Conservation (phyloP, 768 basidiomycete species). For the Dentipellis sp. region DNA sequence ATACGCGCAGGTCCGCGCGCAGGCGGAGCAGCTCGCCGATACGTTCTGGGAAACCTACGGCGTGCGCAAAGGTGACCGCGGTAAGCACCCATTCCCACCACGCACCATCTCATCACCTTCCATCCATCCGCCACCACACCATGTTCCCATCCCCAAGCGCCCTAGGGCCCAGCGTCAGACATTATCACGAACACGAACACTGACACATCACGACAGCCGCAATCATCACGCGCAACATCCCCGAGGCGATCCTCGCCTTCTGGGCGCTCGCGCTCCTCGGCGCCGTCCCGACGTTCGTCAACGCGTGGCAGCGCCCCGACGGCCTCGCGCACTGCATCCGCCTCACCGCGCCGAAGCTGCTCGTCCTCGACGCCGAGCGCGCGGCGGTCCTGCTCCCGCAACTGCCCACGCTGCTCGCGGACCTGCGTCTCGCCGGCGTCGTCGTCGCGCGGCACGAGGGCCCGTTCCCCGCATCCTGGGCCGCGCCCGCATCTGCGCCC, state of each 20-base stretch:
- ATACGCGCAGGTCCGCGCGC: background rate
- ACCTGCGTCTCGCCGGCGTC: background rate
- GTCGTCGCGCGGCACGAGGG: background rate
- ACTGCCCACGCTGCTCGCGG: background rate
- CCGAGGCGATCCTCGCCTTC: background rate
- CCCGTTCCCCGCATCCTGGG: no score
- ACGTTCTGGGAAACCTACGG: background rate
- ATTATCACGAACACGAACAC: no score
- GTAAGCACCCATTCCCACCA: background rate
- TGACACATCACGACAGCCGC: background rate
- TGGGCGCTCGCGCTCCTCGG: background rate
- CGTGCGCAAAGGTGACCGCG: constrained; percentile 1
- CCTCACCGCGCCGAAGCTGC: background rate
- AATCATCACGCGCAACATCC: background rate
- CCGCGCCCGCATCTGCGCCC: no score
- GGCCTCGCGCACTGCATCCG: background rate
- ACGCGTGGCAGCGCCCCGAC: background rate
- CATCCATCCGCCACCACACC: no score
- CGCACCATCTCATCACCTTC: background rate
- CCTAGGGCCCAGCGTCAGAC: no score
- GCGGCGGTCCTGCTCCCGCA: background rate
- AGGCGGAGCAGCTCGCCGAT: background rate
- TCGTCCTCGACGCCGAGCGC: background rate
- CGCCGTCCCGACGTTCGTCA: background rate
- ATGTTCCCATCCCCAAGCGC: no score